These are phyloP conservation scores for Annulohypoxylon truncatum DNA, from an alignment of 2,329 filamentous ascomycete species.

Conservation along the genomic window DNA sequence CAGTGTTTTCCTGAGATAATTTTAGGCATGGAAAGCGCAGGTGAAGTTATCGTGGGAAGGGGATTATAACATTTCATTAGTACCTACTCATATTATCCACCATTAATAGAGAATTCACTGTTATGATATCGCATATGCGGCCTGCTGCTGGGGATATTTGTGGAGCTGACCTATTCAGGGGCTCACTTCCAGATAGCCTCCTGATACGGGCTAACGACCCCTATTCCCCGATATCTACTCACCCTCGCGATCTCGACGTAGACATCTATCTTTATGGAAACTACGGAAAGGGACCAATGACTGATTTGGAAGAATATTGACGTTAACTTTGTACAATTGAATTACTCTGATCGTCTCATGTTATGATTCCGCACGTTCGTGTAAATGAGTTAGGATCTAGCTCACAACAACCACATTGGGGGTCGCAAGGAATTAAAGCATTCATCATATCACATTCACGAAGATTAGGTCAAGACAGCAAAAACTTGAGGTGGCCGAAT, in stretches of 20 bases:
- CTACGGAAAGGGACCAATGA: not conserved
- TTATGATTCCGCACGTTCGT: too few relatives aligned
- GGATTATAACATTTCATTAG: not conserved
- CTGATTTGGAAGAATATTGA: not conserved
- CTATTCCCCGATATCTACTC: too few relatives aligned
- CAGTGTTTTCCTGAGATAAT: not conserved
- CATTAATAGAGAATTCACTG: not conserved
- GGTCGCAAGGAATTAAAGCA: too few relatives aligned
- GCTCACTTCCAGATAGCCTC: not conserved
- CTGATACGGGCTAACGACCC: too few relatives aligned
- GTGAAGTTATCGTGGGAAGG: not conserved
- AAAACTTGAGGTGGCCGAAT: constrained; percentile 52
- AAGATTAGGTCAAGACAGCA: not conserved
- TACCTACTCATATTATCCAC: too few relatives aligned
- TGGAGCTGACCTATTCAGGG: not conserved
- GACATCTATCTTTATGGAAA: too few relatives aligned
- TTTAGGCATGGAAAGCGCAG: not conserved
- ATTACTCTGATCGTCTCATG: too few relatives aligned
- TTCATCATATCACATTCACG: constrained; percentile 25
- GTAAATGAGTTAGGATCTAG: too few relatives aligned
- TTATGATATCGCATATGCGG: not conserved
- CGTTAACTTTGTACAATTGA: too few relatives aligned
- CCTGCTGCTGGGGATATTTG: not conserved
- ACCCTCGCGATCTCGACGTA: too few relatives aligned
- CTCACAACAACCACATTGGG: too few relatives aligned